phyloP scores from a whole-genome alignment of 73 alveolate genomes.

The Paramecium octaurelia region DNA sequence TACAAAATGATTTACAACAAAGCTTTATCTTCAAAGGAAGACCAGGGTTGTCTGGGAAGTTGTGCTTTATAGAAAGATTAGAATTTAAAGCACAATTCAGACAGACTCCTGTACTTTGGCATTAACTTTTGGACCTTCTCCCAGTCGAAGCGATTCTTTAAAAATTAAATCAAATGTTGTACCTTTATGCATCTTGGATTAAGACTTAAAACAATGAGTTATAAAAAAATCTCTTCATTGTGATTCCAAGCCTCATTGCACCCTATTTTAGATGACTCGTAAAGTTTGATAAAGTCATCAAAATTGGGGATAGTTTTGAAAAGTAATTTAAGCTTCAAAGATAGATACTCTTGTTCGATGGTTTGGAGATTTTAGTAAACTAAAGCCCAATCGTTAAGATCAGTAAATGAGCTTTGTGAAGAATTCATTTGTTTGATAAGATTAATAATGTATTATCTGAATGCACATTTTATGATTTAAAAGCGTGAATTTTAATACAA shows the following conservation, averaged over 20 bases:
- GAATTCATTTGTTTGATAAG: constrained; percentile 24
- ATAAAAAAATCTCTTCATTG: background rate
- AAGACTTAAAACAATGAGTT: background rate
- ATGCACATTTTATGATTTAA: background rate
- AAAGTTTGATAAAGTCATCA: constrained; percentile 12
- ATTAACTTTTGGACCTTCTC: background rate
- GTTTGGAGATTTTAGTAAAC: background rate
- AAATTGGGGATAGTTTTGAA: background rate
- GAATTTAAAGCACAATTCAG: constrained; percentile 26
- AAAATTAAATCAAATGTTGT: background rate
- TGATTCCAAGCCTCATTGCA: background rate
- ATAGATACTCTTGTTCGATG: background rate
- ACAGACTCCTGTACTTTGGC: background rate
- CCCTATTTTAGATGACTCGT: background rate
- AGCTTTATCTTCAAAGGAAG: constrained; percentile 31
- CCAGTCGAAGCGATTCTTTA: constrained; percentile 29
- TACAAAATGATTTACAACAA: background rate
- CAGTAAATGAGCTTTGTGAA: constrained; percentile 21
- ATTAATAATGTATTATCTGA: background rate
- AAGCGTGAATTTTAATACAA: background rate
- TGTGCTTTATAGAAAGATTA: constrained; percentile 27
- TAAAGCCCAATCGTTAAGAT: background rate
- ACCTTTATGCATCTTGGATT: constrained; percentile 22
- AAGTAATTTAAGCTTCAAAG: background rate
- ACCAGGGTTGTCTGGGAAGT: constrained; percentile 27